A percentile compares a stretch with the other conserved stretches of the same genome.
phyloP scores from a whole-genome alignment of 2,329 filamentous ascomycete genomes.

The Pestalotiopsis sp. region DNA sequence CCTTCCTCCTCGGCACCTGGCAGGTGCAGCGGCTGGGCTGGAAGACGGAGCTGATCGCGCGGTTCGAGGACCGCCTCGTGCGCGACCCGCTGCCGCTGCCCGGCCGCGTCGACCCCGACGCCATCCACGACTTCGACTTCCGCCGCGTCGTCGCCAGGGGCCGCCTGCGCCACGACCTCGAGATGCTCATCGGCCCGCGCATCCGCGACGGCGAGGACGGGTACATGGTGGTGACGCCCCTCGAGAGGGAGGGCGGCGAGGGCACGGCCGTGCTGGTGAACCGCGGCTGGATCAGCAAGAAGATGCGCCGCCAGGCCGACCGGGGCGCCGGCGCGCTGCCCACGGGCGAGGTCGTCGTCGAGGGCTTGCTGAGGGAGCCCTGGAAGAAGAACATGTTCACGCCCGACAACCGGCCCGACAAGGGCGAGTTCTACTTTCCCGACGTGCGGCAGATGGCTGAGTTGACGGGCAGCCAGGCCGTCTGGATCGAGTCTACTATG shows the following conservation, averaged over 20 bases:
- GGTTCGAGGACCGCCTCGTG: conserved; percentile 88
- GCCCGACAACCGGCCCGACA: conserved; percentile 82
- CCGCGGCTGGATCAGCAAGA: conserved; percentile 88
- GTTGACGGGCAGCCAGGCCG: conserved; percentile 78
- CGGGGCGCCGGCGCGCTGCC: conserved; percentile 69
- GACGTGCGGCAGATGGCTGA: conserved; percentile 91
- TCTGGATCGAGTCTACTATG: conserved; percentile 97
- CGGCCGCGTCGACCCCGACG: conserved; percentile 77
- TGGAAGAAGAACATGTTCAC: conserved; percentile 99
- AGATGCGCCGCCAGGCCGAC: conserved; percentile 64
- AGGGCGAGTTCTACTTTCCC: conserved; percentile 90
- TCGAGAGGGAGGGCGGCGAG: conserved; percentile 65
- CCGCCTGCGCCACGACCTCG: conserved; percentile 79
- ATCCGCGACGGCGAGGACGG: conserved; percentile 89
- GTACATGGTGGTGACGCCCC: conserved; percentile 87
- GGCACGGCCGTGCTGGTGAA: conserved; percentile 80
- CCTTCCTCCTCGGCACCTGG: conserved; percentile 90
- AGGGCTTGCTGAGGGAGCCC: conserved; percentile 84
- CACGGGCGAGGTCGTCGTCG: conserved; percentile 71
- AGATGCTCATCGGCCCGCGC: conserved; percentile 94
- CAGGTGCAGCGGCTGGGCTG: conserved; percentile 90
- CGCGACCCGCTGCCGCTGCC: conserved; percentile 85
- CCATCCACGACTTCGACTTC: conserved; percentile 89
- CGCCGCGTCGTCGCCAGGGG: conserved; percentile 79
- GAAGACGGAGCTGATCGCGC: conserved; percentile 92